Conservation (phyloP, 331 rosid genomes). For the Malus hybrid region DNA sequence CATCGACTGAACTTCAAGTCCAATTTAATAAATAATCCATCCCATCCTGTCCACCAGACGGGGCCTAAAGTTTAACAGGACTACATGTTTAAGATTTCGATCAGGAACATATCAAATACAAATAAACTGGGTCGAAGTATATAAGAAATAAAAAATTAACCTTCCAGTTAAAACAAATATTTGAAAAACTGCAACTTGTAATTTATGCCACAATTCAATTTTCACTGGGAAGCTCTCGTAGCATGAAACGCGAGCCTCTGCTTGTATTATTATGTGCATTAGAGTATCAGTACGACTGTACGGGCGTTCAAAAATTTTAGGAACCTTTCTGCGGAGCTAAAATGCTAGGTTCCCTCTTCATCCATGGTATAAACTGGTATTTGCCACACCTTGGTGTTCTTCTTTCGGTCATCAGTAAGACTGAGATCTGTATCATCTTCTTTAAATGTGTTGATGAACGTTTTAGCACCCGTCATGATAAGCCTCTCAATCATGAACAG, state of each 20-base stretch:
- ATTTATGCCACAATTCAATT: not conserved
- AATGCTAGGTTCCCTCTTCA: constrained; percentile 42
- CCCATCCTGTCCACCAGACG: no score
- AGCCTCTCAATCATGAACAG: constrained; percentile 92
- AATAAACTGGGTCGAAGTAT: not conserved
- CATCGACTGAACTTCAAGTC: no score
- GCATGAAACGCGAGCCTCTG: not conserved
- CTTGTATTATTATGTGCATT: not conserved
- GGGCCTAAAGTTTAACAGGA: no score
- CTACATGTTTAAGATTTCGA: not conserved
- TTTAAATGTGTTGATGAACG: constrained; percentile 74
- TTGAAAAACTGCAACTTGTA: not conserved
- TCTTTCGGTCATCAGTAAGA: constrained; percentile 91
- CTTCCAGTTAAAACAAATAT: no score
- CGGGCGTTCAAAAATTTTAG: not conserved
- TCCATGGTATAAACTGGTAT: constrained; percentile 62
- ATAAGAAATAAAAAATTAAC: not conserved
- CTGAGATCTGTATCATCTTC: constrained; percentile 61
- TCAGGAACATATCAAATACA: not conserved
- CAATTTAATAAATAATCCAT: no score
- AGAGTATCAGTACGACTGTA: not conserved
- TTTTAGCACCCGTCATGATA: constrained; percentile 71
- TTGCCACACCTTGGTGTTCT: constrained; percentile 90
- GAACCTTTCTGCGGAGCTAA: not conserved
- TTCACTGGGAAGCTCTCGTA: not conserved